Evolutionary conservation across 1,284 basidiomycete genomes (phyloP).

Genomic region (Phellopilus nigrolimitatus): DNA sequence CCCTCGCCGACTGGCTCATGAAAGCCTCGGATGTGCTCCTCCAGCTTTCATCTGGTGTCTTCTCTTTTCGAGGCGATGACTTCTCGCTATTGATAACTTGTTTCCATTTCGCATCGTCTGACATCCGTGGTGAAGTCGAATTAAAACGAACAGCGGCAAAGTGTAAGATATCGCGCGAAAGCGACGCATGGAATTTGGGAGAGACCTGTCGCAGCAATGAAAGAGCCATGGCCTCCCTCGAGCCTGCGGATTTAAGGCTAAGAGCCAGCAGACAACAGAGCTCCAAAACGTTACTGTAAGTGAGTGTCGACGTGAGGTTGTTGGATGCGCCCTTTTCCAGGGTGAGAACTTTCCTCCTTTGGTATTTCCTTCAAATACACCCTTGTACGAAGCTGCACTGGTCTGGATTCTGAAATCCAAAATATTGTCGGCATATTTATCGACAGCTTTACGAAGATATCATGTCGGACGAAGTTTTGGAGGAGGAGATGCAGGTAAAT

Average conservation of each 20-base stretch:
- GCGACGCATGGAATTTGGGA: not conserved
- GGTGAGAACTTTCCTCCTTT: too few species aligned
- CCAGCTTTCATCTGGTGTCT: slow-evolving; percentile 3
- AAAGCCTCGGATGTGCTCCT: slow-evolving; percentile 61
- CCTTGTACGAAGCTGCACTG: too few species aligned
- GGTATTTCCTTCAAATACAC: too few species aligned
- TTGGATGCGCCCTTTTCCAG: too few species aligned
- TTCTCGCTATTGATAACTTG: too few species aligned
- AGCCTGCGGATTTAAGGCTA: not conserved
- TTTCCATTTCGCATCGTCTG: too few species aligned
- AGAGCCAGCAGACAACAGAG: too few species aligned
- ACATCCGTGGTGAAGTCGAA: not conserved
- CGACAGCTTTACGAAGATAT: not conserved
- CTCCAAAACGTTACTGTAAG: too few species aligned
- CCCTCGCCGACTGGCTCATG: slow-evolving; percentile 18
- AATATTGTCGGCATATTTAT: too few species aligned
- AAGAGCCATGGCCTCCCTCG: not conserved
- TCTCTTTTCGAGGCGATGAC: too few species aligned
- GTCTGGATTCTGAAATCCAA: too few species aligned
- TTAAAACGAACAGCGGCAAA: not conserved
- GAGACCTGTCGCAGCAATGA: not conserved
- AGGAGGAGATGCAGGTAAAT: slow-evolving; percentile 85
- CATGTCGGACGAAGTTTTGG: slow-evolving; percentile 37
- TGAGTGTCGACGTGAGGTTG: too few species aligned
- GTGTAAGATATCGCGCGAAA: not conserved